Percentiles rank a stretch among this genome's conserved stretches.
These are phyloP conservation scores for Cercospora sesami DNA, from an alignment of 2,329 filamentous ascomycete genomes.

Conservation along the genomic window DNA sequence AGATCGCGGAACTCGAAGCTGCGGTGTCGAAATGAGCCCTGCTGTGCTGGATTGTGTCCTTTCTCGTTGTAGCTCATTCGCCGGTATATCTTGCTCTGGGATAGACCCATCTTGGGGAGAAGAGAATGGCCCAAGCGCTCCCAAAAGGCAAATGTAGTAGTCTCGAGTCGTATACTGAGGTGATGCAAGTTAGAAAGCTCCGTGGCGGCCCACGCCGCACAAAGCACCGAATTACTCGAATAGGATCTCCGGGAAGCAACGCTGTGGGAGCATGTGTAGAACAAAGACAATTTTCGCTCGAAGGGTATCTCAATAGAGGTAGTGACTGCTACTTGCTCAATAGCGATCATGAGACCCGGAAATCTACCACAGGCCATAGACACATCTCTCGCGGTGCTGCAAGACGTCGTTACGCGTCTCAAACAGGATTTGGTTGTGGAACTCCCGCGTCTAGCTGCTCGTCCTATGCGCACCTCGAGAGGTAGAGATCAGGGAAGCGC, in stretches of 20 bases:
- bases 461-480: not conserved
- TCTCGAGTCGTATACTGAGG: not conserved
- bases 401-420: not conserved
- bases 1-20: constrained; percentile 7
- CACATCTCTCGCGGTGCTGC: not conserved
- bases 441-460: not conserved
- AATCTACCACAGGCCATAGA: not conserved
- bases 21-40: not conserved
- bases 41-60: not conserved
- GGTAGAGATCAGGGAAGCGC: not conserved
- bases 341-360: not conserved
- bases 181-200: not conserved
- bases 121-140: not conserved
- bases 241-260: not conserved
- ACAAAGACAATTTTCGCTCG: not conserved
- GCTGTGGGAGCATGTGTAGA: not conserved
- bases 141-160: not conserved
- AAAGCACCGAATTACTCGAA: not conserved
- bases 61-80: constrained; percentile 8
- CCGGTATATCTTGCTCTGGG: constrained; percentile 9
- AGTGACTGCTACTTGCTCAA: not conserved
- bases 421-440: not conserved
- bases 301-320: not conserved
- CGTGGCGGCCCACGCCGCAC: not conserved
- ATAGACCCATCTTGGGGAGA: not conserved